Conservation (phyloP, 441 rosid species). For the Corymbia calophylla region DNA sequence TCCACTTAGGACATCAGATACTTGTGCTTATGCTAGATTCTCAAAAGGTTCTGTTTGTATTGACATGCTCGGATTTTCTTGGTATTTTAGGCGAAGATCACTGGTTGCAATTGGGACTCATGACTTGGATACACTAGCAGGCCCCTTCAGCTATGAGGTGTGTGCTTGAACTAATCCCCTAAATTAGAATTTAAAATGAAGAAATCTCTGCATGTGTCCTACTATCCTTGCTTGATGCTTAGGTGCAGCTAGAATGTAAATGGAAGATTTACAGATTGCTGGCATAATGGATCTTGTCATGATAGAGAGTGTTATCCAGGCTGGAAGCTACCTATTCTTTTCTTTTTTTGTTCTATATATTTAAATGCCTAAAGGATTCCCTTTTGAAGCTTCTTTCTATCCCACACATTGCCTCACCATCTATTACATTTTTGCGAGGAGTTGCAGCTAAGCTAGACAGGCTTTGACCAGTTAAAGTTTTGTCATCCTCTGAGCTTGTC, state of each 20-base stretch:
- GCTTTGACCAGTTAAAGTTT: background rate
- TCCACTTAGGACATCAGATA: background rate
- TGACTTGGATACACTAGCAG: constrained; percentile 85
- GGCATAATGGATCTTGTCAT: background rate
- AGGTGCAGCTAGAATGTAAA: background rate
- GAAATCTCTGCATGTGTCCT: background rate
- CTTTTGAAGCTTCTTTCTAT: background rate
- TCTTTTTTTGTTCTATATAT: background rate
- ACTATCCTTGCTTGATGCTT: background rate
- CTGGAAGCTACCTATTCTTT: background rate
- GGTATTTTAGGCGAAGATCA: constrained; percentile 62
- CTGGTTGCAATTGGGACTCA: constrained; percentile 97
- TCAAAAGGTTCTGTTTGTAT: background rate
- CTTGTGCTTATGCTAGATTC: background rate
- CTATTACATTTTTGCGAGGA: background rate
- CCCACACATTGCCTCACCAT: background rate
- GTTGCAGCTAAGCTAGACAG: background rate
- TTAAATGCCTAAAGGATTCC: background rate
- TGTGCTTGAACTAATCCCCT: background rate
- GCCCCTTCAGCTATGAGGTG: constrained; percentile 95
- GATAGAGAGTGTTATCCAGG: background rate
- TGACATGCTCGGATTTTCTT: background rate
- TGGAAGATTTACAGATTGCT: background rate
- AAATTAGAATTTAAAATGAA: background rate
- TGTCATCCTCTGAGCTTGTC: background rate